Base-by-base conservation (phyloP, 257 asterid genomes). In the Galeopsis tetrahit region DNA sequence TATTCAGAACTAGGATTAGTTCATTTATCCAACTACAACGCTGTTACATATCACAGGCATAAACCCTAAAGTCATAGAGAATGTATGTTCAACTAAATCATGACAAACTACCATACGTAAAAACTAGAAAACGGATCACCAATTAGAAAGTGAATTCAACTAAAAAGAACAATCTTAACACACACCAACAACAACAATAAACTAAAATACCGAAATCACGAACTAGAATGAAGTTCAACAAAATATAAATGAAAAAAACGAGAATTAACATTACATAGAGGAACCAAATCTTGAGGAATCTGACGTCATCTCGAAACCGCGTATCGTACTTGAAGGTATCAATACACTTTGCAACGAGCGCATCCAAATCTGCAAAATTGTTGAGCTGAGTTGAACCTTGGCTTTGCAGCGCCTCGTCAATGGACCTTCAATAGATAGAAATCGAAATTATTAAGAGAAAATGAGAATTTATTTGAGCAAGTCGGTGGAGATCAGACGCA, bases 261-360 rank as follows among this genome's bases (percentile, higher is more conserved):
- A 32, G 42, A 5, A 34, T 9, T 6, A 51, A 6, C 7, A 69
- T 82, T 95, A 95, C 99, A 78, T 92, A 74, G 78, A 95, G 88
- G 79, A 92, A 84, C 97, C 99, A 95, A 69, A 92, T 83, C 86
- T 88, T 88, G 80, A 95, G 97, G 82, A 90, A 95, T 86, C 99
- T 86, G 89, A 80, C 70, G 76, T 95, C 99, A 67, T 88, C 81
- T 63, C 79, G 76, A 74, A 87, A 95, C 39, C 86, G 96, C 61
- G 84, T 82, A 71, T 90, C 87, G 69, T 69, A 68, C 83, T 88
- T 92, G 85, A 92, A 92, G 34, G 78, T 79, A 64, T 71, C 43
- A 48, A 92, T 83, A 64, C 98, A 95, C 2, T 81, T 66, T 5
- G 78, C 71, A 3, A 84, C 66, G 53, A 87, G 86, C 64, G 62